phyloP scores from a whole-genome alignment of 1,284 basidiomycete genomes.

The Cryptococcus sp. region DNA sequence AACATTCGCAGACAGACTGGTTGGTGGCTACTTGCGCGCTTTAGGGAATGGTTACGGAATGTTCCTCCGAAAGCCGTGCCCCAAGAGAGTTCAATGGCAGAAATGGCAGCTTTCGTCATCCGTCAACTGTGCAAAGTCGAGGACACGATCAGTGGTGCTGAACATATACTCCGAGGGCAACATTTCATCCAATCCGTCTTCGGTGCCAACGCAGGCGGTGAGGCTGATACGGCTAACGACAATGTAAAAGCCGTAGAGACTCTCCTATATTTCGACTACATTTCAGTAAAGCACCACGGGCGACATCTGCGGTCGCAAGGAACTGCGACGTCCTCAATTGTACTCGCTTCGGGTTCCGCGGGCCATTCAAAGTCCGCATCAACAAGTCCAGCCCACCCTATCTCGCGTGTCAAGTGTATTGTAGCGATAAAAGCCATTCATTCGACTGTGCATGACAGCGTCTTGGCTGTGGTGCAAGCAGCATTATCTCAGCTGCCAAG shows the following conservation, averaged over 20 bases:
- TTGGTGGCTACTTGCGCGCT: slow-evolving; percentile 41
- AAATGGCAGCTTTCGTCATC: slow-evolving; percentile 27
- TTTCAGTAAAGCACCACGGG: slow-evolving; percentile 32
- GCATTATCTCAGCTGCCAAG: neutral
- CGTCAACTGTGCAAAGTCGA: slow-evolving; percentile 26
- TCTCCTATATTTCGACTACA: slow-evolving; percentile 21
- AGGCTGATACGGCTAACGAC: neutral
- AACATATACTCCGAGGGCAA: slow-evolving; percentile 27
- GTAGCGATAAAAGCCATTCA: slow-evolving; percentile 21
- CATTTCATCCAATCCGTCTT: slow-evolving; percentile 37
- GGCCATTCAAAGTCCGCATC: slow-evolving; percentile 12
- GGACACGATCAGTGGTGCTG: slow-evolving; percentile 25
- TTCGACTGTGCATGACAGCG: slow-evolving; percentile 31
- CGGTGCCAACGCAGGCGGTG: slow-evolving; percentile 4
- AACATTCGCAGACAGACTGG: slow-evolving; percentile 42
- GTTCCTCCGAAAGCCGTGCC: neutral
- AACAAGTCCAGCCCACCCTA: slow-evolving; percentile 5
- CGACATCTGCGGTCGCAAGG: slow-evolving; percentile 19
- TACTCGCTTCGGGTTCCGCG: slow-evolving; percentile 21
- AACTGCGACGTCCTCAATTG: slow-evolving; percentile 23
- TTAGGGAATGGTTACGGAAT: slow-evolving; percentile 40
- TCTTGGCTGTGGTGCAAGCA: slow-evolving; percentile 19
- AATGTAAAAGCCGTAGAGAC: slow-evolving; percentile 15
- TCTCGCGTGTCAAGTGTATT: slow-evolving; percentile 20
- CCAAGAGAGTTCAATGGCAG: slow-evolving; percentile 1